A percentile compares a stretch with the other conserved stretches of the same genome.
Evolutionary conservation across 768 basidiomycete species (phyloP).

Genomic region (Mycena vitilis): DNA sequence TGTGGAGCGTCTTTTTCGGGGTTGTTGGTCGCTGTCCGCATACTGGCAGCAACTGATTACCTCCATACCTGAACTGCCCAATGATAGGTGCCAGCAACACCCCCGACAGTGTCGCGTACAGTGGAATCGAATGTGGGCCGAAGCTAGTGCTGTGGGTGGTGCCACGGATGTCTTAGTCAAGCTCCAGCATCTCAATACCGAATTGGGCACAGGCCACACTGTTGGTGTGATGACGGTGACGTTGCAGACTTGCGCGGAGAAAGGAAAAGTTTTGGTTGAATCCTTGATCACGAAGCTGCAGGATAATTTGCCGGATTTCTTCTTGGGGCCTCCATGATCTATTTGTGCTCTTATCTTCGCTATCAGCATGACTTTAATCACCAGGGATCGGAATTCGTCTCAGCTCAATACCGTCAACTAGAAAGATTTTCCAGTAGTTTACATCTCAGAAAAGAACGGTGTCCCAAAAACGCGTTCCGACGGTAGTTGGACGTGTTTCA

Average conservation of each 20-base stretch:
- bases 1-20: conserved; percentile 12
- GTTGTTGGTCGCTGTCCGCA: conserved; percentile 1
- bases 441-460: no score
- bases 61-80: conserved; percentile 3
- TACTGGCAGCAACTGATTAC: conserved; percentile 6
- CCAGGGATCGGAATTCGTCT: no score
- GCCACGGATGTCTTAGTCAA: conserved; percentile 7
- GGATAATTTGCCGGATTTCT: conserved; percentile 7
- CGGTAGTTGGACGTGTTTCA: no score
- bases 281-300: conserved; percentile 1
- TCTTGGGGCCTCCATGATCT: conserved; percentile 5
- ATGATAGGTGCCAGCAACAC: background rate
- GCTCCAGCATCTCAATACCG: no score
- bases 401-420: no score
- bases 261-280: background rate
- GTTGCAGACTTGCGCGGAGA: no score
- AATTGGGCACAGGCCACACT: no score
- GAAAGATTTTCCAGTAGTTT: no score
- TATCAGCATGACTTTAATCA: no score
- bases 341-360: no score
- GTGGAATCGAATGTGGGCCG: background rate
- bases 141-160: background rate
- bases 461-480: no score
- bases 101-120: background rate
- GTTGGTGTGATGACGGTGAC: no score